A percentile compares a stretch with the other conserved stretches of the same genome.
These are phyloP conservation scores for Coniosporium tulheliwenetii DNA, from an alignment of 2,329 filamentous ascomycete genomes.

Conservation along the genomic window DNA sequence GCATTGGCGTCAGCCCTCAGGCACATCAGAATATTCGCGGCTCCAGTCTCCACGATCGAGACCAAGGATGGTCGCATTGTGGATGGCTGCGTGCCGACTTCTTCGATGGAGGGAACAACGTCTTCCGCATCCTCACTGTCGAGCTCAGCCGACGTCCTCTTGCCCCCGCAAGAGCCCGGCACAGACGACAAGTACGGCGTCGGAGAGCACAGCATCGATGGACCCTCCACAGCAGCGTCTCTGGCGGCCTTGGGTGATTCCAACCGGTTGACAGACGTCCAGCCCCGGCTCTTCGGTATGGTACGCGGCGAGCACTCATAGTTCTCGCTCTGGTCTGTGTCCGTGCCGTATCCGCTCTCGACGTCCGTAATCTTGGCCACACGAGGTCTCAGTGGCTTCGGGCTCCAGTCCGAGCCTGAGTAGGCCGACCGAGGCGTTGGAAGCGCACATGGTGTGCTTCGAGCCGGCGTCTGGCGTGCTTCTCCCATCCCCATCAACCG, in stretches of 20 bases:
- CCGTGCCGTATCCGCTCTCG: conserved; percentile 26
- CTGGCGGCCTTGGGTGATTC: conserved; percentile 7
- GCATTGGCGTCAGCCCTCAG: no score
- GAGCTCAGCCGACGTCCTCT: not conserved
- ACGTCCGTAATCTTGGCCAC: conserved; percentile 10
- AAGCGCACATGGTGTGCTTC: not conserved
- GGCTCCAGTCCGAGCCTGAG: not conserved
- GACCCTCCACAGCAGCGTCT: not conserved
- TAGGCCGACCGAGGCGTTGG: not conserved
- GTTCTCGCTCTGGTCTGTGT: conserved; percentile 16
- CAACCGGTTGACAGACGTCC: conserved; percentile 25
- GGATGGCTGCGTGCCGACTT: no score
- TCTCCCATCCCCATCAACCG: not conserved
- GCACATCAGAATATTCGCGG: not conserved
- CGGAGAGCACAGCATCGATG: not conserved
- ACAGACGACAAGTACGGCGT: not conserved
- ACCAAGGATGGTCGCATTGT: no score
- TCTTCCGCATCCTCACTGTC: not conserved
- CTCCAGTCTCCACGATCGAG: not conserved
- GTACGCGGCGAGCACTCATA: conserved; percentile 22
- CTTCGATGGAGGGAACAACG: not conserved
- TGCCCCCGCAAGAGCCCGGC: not conserved
- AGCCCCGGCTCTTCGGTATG: conserved; percentile 20
- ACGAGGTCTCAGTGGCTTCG: conserved; percentile 10
- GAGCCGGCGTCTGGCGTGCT: not conserved